Evolutionary conservation across 495 filamentous ascomycete species (phyloP), one percentile per base, ranked within the genome.

Genomic region (Stereocaulon alpinum): DNA sequence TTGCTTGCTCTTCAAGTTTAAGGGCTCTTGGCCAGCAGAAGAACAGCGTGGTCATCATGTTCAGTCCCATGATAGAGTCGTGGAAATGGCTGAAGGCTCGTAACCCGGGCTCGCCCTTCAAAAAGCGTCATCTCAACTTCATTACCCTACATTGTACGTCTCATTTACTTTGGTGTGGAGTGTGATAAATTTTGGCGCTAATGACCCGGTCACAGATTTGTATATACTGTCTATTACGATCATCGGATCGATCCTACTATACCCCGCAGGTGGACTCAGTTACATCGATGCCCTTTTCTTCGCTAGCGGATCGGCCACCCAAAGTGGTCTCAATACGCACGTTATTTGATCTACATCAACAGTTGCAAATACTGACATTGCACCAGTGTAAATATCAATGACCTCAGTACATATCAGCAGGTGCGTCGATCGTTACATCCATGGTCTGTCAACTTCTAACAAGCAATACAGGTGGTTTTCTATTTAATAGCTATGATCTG

Each of bases 251-350:
- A 68, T 96, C 59, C 74, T 96, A 11, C 65, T 97, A 17, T 96
- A 80, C 60, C 76, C 79, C n/a, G 70, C 68, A 15, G 77, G 77
- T 17, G 66, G 79, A 7, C 67, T 99, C 43, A 61, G 71, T 7
- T 99, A 94, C 65, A 88, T 91, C 61, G 91, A 99, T 77, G 88
- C 91, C 15, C 80, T 99, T 18, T 89, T 95, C 75, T 86, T 95
- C 61, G 78, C 85, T 14, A 79, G 77, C 60, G 91, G 94, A 15
- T 78, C 86, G 40, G 82, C 87, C 56, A 96, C 91, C 1, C 93
- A 99, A 69, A 92, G 88, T 51, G 93, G 93, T 0, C 74, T 99
- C 59, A 98, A 98, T 71, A 85, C 90, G 64, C 81, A 68, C 40
- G 74, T 27, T 51, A 17, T 11, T 22, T 2, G 27, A 17, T 40